Conservation (phyloP, 768 basidiomycete species). For the Tylopilus rubrobrunneus region DNA sequence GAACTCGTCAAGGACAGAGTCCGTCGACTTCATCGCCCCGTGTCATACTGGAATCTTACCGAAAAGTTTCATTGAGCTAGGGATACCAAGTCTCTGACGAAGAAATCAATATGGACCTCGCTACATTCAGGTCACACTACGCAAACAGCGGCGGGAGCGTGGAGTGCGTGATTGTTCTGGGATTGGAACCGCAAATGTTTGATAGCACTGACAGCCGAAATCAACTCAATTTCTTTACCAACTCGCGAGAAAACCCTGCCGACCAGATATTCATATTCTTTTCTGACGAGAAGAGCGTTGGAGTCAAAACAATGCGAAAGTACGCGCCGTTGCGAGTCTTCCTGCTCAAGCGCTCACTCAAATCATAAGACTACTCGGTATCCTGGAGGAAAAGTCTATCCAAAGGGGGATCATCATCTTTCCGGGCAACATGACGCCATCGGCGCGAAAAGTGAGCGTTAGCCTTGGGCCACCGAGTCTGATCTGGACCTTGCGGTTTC, state of each 20-base stretch:
- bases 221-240: conserved; percentile 88
- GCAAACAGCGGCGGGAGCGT: conserved; percentile 70
- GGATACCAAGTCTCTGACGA: conserved; percentile 93
- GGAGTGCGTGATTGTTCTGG: conserved; percentile 59
- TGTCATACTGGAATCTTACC: conserved; percentile 17
- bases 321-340: conserved; percentile 35
- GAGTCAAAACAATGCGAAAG: conserved; percentile 98
- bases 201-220: conserved; percentile 56
- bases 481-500: conserved; percentile 1
- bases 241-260: conserved; percentile 55
- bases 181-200: conserved; percentile 6
- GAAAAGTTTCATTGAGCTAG: conserved; percentile 38
- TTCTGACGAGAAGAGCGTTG: conserved; percentile 92
- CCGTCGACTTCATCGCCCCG: conserved; percentile 13
- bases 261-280: conserved; percentile 94
- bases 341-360: conserved; percentile 8
- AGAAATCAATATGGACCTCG: conserved; percentile 86
- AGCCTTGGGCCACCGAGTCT: too few relatives aligned
- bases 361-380: conserved; percentile 66
- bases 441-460: conserved; percentile 81
- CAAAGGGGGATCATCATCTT: conserved; percentile 93
- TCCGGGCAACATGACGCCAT: conserved; percentile 94
- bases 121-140: conserved; percentile 69
- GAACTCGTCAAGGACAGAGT: conserved; percentile 96
- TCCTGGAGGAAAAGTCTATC: conserved; percentile 89